These are phyloP conservation scores for Reutealis trisperma DNA, from an alignment of 345 rosid species.

Conservation along the genomic window DNA sequence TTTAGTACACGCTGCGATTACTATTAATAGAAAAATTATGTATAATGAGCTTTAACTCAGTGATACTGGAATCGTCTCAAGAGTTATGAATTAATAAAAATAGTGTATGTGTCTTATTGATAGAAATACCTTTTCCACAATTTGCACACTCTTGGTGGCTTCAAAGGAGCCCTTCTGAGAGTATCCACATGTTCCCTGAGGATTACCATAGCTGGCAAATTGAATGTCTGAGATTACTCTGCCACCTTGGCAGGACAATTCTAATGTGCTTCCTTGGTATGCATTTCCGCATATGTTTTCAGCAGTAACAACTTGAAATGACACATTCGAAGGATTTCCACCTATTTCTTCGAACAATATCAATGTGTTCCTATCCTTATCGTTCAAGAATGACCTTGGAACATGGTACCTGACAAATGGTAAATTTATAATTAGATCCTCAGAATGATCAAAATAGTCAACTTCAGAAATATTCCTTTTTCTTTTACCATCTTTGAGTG, in stretches of 20 bases:
- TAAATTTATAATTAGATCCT: not conserved
- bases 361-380: not conserved
- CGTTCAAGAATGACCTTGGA: slow-evolving; percentile 19
- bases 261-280: slow-evolving; percentile 10
- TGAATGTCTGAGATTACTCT: slow-evolving; percentile 5
- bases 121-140: not conserved
- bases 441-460: no score
- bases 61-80: no score
- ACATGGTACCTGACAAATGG: slow-evolving; percentile 22
- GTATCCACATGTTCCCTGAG: slow-evolving; percentile 12
- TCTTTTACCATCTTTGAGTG: slow-evolving; percentile 10
- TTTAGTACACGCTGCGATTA: no score
- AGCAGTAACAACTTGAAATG: slow-evolving; percentile 8
- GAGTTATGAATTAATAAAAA: no score
- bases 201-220: slow-evolving; percentile 24
- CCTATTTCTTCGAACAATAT: slow-evolving; percentile 16
- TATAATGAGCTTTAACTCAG: no score
- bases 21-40: no score
- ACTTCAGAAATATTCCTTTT: not conserved
- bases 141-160: not conserved
- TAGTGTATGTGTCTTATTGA: no score
- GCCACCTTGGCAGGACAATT: slow-evolving; percentile 7
- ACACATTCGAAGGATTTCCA: slow-evolving; percentile 11
- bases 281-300: not conserved
- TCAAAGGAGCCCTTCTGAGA: slow-evolving; percentile 3